These are phyloP conservation scores for Cerrena zonata DNA, from an alignment of 1,284 basidiomycete species.

Conservation along the genomic window DNA sequence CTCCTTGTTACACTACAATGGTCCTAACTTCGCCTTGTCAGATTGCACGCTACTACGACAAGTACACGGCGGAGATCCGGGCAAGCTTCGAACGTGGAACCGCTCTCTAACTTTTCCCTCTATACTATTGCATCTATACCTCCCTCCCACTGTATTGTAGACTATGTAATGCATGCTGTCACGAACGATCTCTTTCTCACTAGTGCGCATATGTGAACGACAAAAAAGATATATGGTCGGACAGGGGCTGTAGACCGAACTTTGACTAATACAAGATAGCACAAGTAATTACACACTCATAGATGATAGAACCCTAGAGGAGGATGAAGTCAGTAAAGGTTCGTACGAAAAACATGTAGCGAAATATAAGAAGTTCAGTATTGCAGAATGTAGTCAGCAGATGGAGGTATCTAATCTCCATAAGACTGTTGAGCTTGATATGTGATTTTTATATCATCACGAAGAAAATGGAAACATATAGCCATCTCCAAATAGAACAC, in stretches of 20 bases:
- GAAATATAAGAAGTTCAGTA: slow-evolving; percentile 24
- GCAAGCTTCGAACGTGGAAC: slow-evolving; percentile 95
- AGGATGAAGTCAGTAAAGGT: neutral
- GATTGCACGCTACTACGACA: slow-evolving; percentile 96
- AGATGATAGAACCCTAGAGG: no score
- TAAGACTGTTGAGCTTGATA: slow-evolving; percentile 31
- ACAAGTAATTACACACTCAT: no score
- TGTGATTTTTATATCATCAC: slow-evolving; percentile 23
- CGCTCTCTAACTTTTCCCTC: slow-evolving; percentile 52
- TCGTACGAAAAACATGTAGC: neutral
- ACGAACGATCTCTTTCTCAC: no score
- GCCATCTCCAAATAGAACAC: neutral
- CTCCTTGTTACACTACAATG: neutral
- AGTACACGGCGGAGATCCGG: slow-evolving; percentile 91
- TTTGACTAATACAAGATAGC: no score
- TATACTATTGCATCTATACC: slow-evolving; percentile 12
- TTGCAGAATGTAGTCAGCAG: slow-evolving; percentile 29
- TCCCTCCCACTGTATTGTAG: slow-evolving; percentile 5
- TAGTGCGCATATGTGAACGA: no score
- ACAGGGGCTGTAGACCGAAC: no score
- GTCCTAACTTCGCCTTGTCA: slow-evolving; percentile 24
- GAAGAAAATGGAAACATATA: neutral
- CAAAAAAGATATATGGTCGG: no score
- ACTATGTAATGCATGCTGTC: neutral
- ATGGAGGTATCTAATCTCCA: slow-evolving; percentile 22